These are phyloP conservation scores for Pseudozyma thailandica DNA, from an alignment of 1,284 basidiomycete genomes.

Conservation along the genomic window DNA sequence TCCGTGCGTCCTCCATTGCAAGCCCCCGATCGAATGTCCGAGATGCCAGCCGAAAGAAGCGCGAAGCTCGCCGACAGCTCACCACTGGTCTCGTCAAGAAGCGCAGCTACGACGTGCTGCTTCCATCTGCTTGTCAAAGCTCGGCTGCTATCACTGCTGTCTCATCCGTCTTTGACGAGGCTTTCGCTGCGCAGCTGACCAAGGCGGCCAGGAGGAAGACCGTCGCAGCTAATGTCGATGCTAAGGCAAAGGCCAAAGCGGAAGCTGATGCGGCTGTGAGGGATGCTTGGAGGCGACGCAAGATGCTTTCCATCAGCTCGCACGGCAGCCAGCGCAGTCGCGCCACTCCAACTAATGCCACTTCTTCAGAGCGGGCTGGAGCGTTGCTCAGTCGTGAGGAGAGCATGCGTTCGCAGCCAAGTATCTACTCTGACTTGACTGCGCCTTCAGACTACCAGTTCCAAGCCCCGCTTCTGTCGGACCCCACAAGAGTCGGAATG, in stretches of 20 bases:
- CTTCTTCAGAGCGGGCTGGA: background rate
- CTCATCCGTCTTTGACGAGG: constrained; percentile 45
- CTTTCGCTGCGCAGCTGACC: constrained; percentile 17
- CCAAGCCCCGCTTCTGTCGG: constrained; percentile 33
- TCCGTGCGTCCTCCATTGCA: constrained; percentile 1
- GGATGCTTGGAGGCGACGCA: constrained; percentile 30
- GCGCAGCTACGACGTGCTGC: constrained; percentile 4
- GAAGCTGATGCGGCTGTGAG: constrained; percentile 30
- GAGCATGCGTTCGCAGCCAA: constrained; percentile 26
- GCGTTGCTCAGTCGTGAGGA: constrained; percentile 14
- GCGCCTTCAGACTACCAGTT: constrained; percentile 43
- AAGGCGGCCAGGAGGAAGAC: constrained; percentile 4
- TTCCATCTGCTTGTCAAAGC: constrained; percentile 30
- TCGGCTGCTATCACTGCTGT: constrained; percentile 30
- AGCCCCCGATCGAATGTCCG: background rate
- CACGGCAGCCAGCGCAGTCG: constrained; percentile 28
- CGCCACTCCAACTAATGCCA: constrained; percentile 4
- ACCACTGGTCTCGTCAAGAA: constrained; percentile 8
- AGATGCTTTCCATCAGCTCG: constrained; percentile 42
- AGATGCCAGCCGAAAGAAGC: constrained; percentile 23
- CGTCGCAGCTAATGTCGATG: constrained; percentile 1
- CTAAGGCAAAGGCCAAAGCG: constrained; percentile 27
- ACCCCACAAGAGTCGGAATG: background rate
- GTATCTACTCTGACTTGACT: constrained; percentile 46
- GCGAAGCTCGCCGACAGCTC: constrained; percentile 10